Evolutionary conservation across 805 yeast genomes (phyloP), one percentile per base, ranked within the genome.

Genomic region (Saccharomycopsis fermentans): DNA sequence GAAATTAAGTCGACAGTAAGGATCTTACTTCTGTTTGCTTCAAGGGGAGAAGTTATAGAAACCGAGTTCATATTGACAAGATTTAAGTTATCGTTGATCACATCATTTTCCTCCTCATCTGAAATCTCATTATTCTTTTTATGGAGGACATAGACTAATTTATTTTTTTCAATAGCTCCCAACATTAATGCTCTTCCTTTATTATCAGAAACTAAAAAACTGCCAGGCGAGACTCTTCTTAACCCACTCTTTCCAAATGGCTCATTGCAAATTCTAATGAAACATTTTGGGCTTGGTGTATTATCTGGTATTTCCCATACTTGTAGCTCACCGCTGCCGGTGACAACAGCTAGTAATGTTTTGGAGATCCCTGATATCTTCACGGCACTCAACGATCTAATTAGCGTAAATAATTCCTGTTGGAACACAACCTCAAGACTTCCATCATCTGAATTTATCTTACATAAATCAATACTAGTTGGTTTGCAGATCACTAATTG

Each of bases 211-310:
- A 83, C 79, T 12, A 90, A 66, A 61, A 82, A 83, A 51, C 82
- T 81, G 1, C 95, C 96, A 0, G 96, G 96, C 0, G 87, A 74
- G 0, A 84, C 69, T 63, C 96, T 74, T 57, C 96, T 74, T 19
- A 90, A 71, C 0, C 96, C 96, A 21, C 86, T 77, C 67, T 90
- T 87, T 52, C 83, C 79, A 63, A 79, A 82, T 0, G 96, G 86
- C 63, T 85, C 90, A 63, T 82, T 84, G 36, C 74, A 67, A 0
- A 77, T 71, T 21, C 73, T 64, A 32, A 66, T 71, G 58, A 83
- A 81, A 54, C 65, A 68, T 24, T 66, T 63, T n/a, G 73, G 66
- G 3, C 67, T 67, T 1, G 69, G 65, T 81, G 79, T 11, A 83
- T 69, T 0, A 87, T 67, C 0, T 81, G 73, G 21, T 90, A 62